Percentiles rank a stretch among this genome's conserved stretches.
These are phyloP conservation scores for Thuja plicata DNA, from an alignment of 83 land plant genomes.

Conservation along the genomic window DNA sequence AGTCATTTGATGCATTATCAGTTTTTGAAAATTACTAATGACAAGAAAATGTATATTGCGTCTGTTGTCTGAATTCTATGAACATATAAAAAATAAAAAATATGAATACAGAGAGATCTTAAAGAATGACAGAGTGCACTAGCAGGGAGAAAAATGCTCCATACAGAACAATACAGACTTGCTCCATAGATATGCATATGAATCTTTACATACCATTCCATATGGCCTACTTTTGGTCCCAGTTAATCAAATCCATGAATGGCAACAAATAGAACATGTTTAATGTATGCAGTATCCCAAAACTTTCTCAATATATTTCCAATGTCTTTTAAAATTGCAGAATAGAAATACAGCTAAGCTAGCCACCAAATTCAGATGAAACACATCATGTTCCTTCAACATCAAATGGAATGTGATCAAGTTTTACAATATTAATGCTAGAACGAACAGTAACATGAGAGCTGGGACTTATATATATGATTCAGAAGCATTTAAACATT, in stretches of 20 bases:
- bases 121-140: background rate
- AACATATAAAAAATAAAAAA: background rate
- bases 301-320: background rate
- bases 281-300: background rate
- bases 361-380: background rate
- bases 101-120: background rate
- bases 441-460: background rate
- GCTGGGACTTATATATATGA: background rate
- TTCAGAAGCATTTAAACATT: background rate
- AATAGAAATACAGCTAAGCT: background rate
- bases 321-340: background rate
- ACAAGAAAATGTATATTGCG: background rate
- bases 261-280: background rate
- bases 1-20: background rate
- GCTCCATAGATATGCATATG: background rate
- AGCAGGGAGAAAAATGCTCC: background rate
- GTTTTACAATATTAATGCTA: background rate
- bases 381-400: too few relatives aligned
- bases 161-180: background rate
- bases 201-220: too few relatives aligned
- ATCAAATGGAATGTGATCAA: background rate
- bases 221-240: background rate
- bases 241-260: background rate
- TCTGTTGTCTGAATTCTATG: background rate
- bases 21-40: background rate